These are phyloP conservation scores for Gaeumannomyces sp. DNA, from an alignment of 2,329 filamentous ascomycete species.

Conservation along the genomic window DNA sequence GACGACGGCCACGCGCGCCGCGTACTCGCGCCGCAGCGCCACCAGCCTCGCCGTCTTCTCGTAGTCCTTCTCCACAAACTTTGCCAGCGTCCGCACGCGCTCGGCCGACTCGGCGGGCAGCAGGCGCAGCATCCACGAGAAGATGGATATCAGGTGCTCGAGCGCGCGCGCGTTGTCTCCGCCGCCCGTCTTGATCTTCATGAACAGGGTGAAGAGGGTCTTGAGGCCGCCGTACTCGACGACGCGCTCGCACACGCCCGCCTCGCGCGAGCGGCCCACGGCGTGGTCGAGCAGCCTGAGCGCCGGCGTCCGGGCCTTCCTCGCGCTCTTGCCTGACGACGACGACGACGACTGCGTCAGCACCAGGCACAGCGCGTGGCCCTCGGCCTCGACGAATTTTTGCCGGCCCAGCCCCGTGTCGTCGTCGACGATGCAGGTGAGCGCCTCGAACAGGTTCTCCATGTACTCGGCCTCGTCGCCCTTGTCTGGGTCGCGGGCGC, in stretches of 20 bases:
- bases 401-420: conserved; percentile 69
- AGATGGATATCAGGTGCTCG: conserved; percentile 80
- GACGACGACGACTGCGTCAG: conserved; percentile 65
- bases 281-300: conserved; percentile 83
- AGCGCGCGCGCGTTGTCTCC: conserved; percentile 52
- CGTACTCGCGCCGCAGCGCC: conserved; percentile 65
- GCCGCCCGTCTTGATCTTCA: conserved; percentile 50
- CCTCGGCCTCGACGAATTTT: conserved; percentile 84
- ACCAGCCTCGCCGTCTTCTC: conserved; percentile 74
- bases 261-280: conserved; percentile 25
- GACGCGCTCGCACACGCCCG: conserved; percentile 64
- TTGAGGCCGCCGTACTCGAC: conserved; percentile 83
- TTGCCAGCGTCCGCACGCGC: conserved; percentile 79
- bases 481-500: conserved; percentile 77
- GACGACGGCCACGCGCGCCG: conserved; percentile 52
- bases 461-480: conserved; percentile 93
- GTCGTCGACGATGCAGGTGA: conserved; percentile 76
- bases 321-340: conserved; percentile 58
- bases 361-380: conserved; percentile 82
- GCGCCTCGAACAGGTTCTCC: conserved; percentile 83
- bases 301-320: conserved; percentile 49
- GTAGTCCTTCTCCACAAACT: conserved; percentile 93
- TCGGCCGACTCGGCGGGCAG: conserved; percentile 71
- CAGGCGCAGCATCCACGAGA: conserved; percentile 72
- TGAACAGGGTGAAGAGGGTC: conserved; percentile 78